Evolutionary conservation across 306 rosid species (phyloP).

Genomic region (Cucurbita argyrosperma): DNA sequence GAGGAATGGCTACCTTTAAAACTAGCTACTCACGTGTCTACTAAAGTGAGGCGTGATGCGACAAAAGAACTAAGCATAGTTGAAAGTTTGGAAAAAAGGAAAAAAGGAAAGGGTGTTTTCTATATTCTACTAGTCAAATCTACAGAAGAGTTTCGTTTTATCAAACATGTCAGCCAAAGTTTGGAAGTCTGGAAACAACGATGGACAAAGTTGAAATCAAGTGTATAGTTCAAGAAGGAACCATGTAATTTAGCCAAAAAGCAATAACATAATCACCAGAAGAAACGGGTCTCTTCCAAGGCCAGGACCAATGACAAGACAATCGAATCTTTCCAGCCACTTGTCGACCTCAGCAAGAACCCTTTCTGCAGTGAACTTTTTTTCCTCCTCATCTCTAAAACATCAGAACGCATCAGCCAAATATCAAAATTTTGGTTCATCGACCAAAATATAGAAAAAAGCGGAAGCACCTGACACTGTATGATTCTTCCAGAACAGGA

Average conservation of each 20-base stretch:
- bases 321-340: conserved; percentile 83
- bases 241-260: background rate
- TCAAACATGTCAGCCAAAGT: background rate
- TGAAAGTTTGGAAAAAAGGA: background rate
- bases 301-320: conserved; percentile 92
- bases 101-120: background rate
- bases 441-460: background rate
- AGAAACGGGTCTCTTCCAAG: conserved; percentile 92
- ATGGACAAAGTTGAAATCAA: background rate
- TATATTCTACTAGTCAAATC: background rate
- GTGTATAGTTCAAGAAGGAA: background rate
- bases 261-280: conserved; percentile 28
- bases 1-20: no score
- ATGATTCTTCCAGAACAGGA: conserved; percentile 79
- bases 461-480: conserved; percentile 39
- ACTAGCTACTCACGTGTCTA: background rate
- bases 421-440: conserved; percentile 10
- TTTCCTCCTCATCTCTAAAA: conserved; percentile 74
- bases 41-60: background rate
- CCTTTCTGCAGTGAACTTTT: conserved; percentile 23
- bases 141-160: background rate
- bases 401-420: background rate
- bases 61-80: background rate
- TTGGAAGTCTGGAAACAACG: background rate
- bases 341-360: conserved; percentile 68